phyloP scores from a whole-genome alignment of 2,329 filamentous ascomycete species.

The Trichoderma citrinoviride region DNA sequence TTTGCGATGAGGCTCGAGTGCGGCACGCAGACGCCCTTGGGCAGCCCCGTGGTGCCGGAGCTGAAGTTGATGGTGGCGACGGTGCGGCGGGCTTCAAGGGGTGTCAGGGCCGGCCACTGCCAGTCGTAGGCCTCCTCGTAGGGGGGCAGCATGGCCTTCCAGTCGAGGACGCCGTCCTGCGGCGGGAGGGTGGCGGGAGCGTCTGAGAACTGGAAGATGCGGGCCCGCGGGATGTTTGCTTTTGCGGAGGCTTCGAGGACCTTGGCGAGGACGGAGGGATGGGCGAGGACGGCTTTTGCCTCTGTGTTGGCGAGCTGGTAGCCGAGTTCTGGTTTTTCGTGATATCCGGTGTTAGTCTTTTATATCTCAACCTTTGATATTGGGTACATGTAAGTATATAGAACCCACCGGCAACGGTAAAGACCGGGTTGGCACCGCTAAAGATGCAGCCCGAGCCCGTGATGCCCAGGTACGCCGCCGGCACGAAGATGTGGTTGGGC shows the following conservation, averaged over 20 bases:
- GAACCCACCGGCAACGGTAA: constrained; percentile 45
- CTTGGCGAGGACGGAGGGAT: constrained; percentile 45
- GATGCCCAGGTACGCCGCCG: constrained; percentile 52
- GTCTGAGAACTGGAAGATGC: constrained; percentile 51
- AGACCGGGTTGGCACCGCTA: constrained; percentile 53
- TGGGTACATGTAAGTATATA: no score
- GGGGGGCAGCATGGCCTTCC: constrained; percentile 40
- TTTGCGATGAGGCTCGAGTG: constrained; percentile 51
- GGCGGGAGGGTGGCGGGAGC: constrained; percentile 20
- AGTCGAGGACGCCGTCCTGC: constrained; percentile 40
- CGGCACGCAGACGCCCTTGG: constrained; percentile 50
- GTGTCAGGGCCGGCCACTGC: constrained; percentile 41
- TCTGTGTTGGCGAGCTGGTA: constrained; percentile 52
- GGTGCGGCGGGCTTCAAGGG: constrained; percentile 35
- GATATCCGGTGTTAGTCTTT: no score
- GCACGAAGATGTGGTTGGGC: constrained; percentile 55
- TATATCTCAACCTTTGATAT: no score
- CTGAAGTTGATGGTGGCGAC: constrained; percentile 50
- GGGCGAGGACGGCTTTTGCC: constrained; percentile 49
- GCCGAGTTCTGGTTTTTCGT: constrained; percentile 41
- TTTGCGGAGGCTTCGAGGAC: constrained; percentile 44
- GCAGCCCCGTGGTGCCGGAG: constrained; percentile 51
- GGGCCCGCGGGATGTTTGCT: constrained; percentile 39
- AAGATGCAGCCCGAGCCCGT: constrained; percentile 53
- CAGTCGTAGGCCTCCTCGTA: constrained; percentile 36